Percentiles rank a stretch among this genome's conserved stretches.
These are phyloP conservation scores for Ailanthus altissimus DNA, from an alignment of 345 rosid species.

Conservation along the genomic window DNA sequence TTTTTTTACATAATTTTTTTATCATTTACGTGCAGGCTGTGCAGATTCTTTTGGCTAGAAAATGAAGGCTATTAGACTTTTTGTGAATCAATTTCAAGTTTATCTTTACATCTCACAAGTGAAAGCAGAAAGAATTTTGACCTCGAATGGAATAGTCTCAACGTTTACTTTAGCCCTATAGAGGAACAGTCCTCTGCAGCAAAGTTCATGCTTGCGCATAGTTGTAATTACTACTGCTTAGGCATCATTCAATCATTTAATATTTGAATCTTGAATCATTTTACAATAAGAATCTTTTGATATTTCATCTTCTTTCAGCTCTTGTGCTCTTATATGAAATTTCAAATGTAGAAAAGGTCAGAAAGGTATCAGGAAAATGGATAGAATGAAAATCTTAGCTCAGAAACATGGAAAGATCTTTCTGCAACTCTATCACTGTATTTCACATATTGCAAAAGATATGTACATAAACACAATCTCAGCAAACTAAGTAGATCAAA, in stretches of 20 bases:
- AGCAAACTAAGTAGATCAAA: slow-evolving; percentile 23
- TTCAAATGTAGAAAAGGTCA: no score
- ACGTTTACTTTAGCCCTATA: slow-evolving; percentile 14
- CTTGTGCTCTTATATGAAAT: no score
- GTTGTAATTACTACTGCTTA: background rate
- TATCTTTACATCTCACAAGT: slow-evolving; percentile 17
- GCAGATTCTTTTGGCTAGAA: slow-evolving; percentile 24
- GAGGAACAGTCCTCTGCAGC: background rate
- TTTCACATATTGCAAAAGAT: slow-evolving; percentile 18
- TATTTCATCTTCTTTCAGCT: background rate
- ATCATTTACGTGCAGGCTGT: slow-evolving; percentile 31
- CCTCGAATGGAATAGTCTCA: background rate
- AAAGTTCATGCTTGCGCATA: background rate
- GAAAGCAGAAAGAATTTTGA: background rate
- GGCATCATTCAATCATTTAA: slow-evolving; percentile 9
- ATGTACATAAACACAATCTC: slow-evolving; percentile 19
- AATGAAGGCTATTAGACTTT: slow-evolving; percentile 21
- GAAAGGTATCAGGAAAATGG: background rate
- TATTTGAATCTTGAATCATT: background rate
- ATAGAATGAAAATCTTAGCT: background rate
- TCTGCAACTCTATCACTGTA: slow-evolving; percentile 25
- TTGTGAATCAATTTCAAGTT: slow-evolving; percentile 24
- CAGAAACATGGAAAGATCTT: background rate
- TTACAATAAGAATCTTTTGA: background rate
- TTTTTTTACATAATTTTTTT: slow-evolving; percentile 1